Conservation (phyloP, 129 eudicot species). For the Centella asiatica region DNA sequence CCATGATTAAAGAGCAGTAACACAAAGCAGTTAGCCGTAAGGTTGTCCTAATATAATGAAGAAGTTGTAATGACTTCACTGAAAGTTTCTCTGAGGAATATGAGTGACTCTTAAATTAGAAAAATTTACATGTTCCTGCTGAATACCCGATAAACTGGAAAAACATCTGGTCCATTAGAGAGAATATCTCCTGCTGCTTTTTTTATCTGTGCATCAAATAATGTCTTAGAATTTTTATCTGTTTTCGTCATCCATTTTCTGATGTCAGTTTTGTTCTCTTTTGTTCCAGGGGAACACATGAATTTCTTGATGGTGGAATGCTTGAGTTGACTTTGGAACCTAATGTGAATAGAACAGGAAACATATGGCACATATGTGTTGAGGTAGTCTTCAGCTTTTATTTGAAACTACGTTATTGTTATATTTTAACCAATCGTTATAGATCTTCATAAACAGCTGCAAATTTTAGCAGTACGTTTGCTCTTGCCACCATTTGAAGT, state of each 20-base stretch:
- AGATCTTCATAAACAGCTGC: not conserved
- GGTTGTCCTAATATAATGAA: not conserved
- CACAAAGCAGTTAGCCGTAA: not conserved
- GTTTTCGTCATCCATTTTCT: not conserved
- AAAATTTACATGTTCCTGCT: too few relatives aligned
- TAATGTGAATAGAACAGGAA: conserved; percentile 65
- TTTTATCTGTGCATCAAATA: not conserved
- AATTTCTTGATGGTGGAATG: conserved; percentile 38
- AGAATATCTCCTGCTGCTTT: not conserved
- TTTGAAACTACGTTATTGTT: not conserved
- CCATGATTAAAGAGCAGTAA: not conserved
- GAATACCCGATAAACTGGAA: too few relatives aligned
- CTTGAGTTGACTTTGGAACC: conserved; percentile 67
- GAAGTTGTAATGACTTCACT: not conserved
- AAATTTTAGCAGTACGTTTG: too few relatives aligned
- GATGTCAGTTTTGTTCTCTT: not conserved
- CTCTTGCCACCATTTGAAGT: too few relatives aligned
- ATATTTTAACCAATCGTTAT: not conserved
- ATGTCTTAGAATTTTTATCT: not conserved
- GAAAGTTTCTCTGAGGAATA: not conserved
- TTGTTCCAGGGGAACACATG: conserved; percentile 31
- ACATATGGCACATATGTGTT: conserved; percentile 90
- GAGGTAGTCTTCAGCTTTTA: conserved; percentile 34
- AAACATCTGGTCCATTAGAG: not conserved
- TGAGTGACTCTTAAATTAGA: too few relatives aligned